These are phyloP conservation scores for Aspergillus neoniger DNA, from an alignment of 2,329 filamentous ascomycete genomes.

Conservation along the genomic window DNA sequence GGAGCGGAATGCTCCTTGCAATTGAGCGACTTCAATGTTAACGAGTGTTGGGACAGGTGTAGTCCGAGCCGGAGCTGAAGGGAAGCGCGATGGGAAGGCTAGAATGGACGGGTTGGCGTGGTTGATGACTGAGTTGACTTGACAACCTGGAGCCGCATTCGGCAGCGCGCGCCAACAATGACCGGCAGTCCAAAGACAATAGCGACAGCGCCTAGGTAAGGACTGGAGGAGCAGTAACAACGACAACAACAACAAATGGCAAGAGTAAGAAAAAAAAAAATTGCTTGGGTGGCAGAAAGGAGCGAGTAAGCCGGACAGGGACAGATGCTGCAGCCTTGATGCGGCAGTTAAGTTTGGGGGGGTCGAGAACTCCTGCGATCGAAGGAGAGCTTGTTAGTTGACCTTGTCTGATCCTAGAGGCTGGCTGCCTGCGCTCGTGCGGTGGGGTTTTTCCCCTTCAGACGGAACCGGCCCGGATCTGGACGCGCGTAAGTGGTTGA, in stretches of 20 bases:
- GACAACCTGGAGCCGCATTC: constrained; percentile 18
- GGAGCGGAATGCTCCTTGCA: constrained; percentile 43
- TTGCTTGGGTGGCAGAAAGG: constrained; percentile 7
- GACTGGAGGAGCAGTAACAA: not conserved
- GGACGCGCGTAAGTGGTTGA: constrained; percentile 28
- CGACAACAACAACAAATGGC: too few relatives aligned
- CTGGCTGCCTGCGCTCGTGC: constrained; percentile 26
- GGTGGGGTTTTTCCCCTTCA: constrained; percentile 24
- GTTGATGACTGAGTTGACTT: constrained; percentile 13
- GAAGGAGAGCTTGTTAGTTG: constrained; percentile 16
- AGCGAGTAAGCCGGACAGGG: constrained; percentile 12
- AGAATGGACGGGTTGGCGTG: constrained; percentile 10
- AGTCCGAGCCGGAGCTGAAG: constrained; percentile 6
- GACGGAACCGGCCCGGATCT: constrained; percentile 25
- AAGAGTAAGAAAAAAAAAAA: constrained; percentile 2
- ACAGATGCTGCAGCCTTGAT: constrained; percentile 18
- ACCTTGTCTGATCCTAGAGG: constrained; percentile 15
- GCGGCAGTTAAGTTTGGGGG: constrained; percentile 4
- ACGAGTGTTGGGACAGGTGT: constrained; percentile 17
- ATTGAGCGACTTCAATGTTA: constrained; percentile 37
- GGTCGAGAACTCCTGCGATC: constrained; percentile 15
- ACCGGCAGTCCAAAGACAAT: constrained; percentile 4
- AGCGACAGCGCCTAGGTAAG: constrained; percentile 2
- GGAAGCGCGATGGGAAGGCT: constrained; percentile 9
- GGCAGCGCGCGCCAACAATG: constrained; percentile 20